phyloP scores from a whole-genome alignment of 352 stramenopile genomes.

The Phytophthora sansomeana region DNA sequence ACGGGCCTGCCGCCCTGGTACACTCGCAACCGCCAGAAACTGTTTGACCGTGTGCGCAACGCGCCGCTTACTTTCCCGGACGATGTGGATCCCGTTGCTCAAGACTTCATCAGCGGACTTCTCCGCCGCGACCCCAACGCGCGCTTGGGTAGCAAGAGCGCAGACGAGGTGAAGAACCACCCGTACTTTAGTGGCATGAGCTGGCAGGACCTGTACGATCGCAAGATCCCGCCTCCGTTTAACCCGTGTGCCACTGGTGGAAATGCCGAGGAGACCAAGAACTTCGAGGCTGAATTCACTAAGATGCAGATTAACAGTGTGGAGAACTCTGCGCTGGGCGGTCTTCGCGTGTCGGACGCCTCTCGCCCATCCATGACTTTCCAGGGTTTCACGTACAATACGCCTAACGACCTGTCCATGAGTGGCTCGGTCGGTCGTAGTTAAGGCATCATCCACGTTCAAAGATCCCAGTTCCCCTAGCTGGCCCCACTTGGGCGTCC shows the following conservation, averaged over 20 bases:
- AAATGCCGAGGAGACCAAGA: constrained; percentile 83
- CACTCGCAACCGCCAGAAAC: constrained; percentile 93
- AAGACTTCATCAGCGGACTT: constrained; percentile 84
- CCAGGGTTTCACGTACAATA: constrained; percentile 92
- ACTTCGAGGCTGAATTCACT: constrained; percentile 93
- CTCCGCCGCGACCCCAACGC: constrained; percentile 85
- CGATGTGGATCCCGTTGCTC: constrained; percentile 74
- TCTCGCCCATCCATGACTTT: constrained; percentile 90
- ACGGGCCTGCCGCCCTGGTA: constrained; percentile 93
- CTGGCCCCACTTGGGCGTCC: constrained; percentile 16
- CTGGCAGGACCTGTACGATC: constrained; percentile 86
- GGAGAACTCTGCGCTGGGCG: constrained; percentile 70
- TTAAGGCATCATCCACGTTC: constrained; percentile 40
- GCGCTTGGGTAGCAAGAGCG: constrained; percentile 77
- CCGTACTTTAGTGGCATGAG: constrained; percentile 85
- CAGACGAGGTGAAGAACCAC: constrained; percentile 88
- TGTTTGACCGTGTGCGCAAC: constrained; percentile 92
- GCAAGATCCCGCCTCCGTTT: constrained; percentile 86
- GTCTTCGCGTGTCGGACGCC: constrained; percentile 74
- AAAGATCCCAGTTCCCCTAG: constrained; percentile 18
- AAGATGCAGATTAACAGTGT: constrained; percentile 92
- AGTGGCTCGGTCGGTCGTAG: constrained; percentile 64
- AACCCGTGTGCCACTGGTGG: constrained; percentile 77
- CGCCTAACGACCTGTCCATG: constrained; percentile 88
- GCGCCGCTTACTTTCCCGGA: constrained; percentile 91